A percentile compares a stretch with the other conserved stretches of the same genome.
phyloP scores from a whole-genome alignment of 192 early-diverging fungal genomes.

The Backusella psychrophila region DNA sequence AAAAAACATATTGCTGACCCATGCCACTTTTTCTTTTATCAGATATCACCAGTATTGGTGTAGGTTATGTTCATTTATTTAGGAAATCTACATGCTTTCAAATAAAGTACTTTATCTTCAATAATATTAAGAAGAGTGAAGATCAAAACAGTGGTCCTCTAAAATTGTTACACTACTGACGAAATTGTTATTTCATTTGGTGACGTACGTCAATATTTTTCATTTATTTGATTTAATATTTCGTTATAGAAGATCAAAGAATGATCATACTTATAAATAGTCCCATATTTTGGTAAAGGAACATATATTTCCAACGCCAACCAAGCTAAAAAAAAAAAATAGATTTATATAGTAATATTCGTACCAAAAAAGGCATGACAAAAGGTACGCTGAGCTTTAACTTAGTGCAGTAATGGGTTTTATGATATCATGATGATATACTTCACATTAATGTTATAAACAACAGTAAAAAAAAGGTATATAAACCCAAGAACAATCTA shows the following conservation, averaged over 20 bases:
- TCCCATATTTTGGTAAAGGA: too few relatives aligned
- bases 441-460: not conserved
- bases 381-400: not conserved
- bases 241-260: not conserved
- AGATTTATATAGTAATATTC: not conserved
- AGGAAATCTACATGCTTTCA: too few relatives aligned
- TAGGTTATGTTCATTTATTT: too few relatives aligned
- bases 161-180: not conserved
- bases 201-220: not conserved
- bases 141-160: too few relatives aligned
- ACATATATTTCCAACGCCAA: not conserved
- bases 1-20: too few relatives aligned
- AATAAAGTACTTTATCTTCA: too few relatives aligned
- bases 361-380: not conserved
- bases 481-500: not conserved
- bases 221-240: not conserved
- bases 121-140: too few relatives aligned
- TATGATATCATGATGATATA: conserved; percentile 1
- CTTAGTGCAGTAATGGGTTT: not conserved
- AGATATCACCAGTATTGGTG: too few relatives aligned
- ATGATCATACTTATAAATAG: not conserved
- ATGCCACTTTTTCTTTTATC: too few relatives aligned
- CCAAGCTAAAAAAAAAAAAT: not conserved
- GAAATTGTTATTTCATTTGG: not conserved
- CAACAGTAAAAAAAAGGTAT: not conserved